Evolutionary conservation across 2,329 filamentous ascomycete genomes (phyloP).

Genomic region (Knufia fluminis): DNA sequence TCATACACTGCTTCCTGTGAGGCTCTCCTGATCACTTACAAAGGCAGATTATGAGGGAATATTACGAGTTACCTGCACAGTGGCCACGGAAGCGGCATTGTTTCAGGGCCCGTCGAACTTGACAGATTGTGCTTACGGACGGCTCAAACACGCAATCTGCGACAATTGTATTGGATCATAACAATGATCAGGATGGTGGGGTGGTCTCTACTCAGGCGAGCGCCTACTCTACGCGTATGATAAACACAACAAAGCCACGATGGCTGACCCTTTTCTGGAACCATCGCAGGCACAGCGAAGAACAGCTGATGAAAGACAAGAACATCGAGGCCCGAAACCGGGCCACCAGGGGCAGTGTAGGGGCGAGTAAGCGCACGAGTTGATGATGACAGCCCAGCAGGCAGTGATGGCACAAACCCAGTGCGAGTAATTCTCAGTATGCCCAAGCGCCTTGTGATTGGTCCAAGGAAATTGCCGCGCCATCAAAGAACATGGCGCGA

Average conservation of each 20-base stretch:
- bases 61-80: background rate
- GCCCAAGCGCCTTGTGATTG: conserved; percentile 3
- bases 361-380: background rate
- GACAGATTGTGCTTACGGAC: background rate
- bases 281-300: background rate
- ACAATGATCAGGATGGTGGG: conserved; percentile 4
- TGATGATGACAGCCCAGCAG: background rate
- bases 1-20: background rate
- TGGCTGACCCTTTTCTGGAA: conserved; percentile 6
- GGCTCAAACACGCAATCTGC: background rate
- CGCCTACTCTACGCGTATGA: background rate
- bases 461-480: conserved; percentile 6
- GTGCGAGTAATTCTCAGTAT: conserved; percentile 4
- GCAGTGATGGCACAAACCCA: background rate
- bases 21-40: conserved; percentile 5
- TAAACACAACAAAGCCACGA: conserved; percentile 9
- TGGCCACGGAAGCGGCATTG: background rate
- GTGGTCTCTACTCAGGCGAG: background rate
- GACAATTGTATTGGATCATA: background rate
- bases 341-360: conserved; percentile 10
- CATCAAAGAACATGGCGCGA: conserved; percentile 5
- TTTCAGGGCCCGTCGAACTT: background rate
- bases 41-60: background rate
- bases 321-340: conserved; percentile 6
- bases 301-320: conserved; percentile 5